Evolutionary conservation across 371 early-diverging fungal genomes (phyloP), one percentile per base, ranked within the genome.

Genomic region (Apophysomyces trapeziformis): DNA sequence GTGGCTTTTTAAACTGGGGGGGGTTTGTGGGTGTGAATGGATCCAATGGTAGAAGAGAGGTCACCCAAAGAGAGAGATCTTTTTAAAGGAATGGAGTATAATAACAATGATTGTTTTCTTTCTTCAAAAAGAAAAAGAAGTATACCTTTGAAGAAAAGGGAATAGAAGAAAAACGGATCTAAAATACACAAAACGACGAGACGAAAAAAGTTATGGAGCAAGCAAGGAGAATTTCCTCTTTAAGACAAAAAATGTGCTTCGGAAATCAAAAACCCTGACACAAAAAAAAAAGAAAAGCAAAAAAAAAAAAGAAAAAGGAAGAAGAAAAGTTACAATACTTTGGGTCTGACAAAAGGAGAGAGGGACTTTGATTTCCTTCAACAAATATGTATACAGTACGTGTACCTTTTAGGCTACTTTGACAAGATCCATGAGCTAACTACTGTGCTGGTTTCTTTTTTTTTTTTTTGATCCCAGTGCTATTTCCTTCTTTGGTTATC

Each of bases 231-330:
- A 41, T 41, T 41, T 13, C 41, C 41, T 41, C 41, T 13, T 13
- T 60, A 37, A 26, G 38, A 60, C 58, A 45, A 45, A 45, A 45
- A 45, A 45, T 45, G 46, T 45, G 46, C 46, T 45, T 45, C 46
- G 46, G 46, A 45, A 45, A 45, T 45, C 46, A 13, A 45, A 45
- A 45, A 45, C 46, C 46, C 46, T 45, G 46, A 45, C 46, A 45
- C 46, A 45, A 18, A 45, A 45, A 45, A 45, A 45, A 13, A 43
- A 26, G 32, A 26, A 2, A 26, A 26, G 2, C 32, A 26, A 26
- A 26, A 26, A 26, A 26, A 26, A 26, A 26, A 3, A 26, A 26
- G 26, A 26, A 26, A 26, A 26, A 26, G 32, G 32, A 26, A 26
- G 32, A 26, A 26, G 32, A 26, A 2, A 26, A 26, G 32, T 26